Evolutionary conservation across 768 basidiomycete species (phyloP), one percentile per base, ranked within the genome.

Genomic region (Mycena latifolia): DNA sequence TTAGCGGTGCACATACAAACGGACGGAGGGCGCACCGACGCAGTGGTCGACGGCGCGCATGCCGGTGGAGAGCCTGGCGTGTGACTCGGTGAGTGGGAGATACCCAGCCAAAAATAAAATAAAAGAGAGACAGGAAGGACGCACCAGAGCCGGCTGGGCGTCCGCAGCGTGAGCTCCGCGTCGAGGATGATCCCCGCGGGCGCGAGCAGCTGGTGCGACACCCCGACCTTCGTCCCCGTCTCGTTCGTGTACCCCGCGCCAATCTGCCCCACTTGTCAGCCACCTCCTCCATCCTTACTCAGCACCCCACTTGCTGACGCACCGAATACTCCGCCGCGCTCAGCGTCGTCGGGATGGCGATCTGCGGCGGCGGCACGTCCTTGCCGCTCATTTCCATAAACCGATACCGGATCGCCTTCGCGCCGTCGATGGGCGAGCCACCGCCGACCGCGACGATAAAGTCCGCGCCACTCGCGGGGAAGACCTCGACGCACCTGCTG

Each of bases 311-410:
- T 3, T 28, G 55, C 11, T 12, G 72, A n/a, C 84, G 58, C 64
- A 90, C 91, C 37, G 84, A 85, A 73, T 91, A 92, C 73, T 92
- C 92, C 11, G 92, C 91, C 1, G 92, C 92, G 70, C 91, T 92
- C 37, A 94, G 79, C 6, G 92, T 93, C 9, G 93, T 95, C 0
- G 93, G 93, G 62, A 94, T 89, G 18, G 93, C 90, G 54, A 95
- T 92, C 69, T 93, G 92, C 17, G 43, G 43, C 22, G 77, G 82
- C 53, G 86, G 76, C 53, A 83, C 88, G 7, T 77, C 77, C 0
- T 85, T 86, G 2, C 86, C 88, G 3, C 70, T 76, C 65, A 89
- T 86, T 63, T 89, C 77, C 69, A 91, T 87, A 35, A 89, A 77
- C 55, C 86, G 83, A 74, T 88, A 89, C 10, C 90, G 74, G 29